A percentile compares a stretch with the other conserved stretches of the same genome.
Evolutionary conservation across 352 stramenopile genomes (phyloP).

Genomic region (Pythium rishiriense): DNA sequence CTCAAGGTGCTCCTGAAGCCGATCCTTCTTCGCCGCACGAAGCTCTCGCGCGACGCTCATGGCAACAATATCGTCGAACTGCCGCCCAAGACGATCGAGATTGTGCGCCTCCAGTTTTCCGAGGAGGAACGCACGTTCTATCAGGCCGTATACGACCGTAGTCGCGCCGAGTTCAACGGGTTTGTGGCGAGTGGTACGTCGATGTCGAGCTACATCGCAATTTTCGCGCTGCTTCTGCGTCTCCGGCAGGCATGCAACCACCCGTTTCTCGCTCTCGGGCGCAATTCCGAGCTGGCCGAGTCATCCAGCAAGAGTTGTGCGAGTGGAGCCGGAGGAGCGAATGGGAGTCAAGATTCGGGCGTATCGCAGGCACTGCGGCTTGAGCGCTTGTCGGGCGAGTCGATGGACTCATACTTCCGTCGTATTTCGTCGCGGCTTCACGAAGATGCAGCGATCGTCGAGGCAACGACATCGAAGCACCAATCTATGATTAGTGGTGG

Average conservation of each 20-base stretch:
- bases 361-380: slow-evolving; percentile 36
- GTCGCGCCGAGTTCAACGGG: slow-evolving; percentile 87
- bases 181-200: slow-evolving; percentile 77
- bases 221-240: slow-evolving; percentile 86
- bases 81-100: slow-evolving; percentile 66
- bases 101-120: slow-evolving; percentile 74
- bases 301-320: slow-evolving; percentile 4
- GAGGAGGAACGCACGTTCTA: slow-evolving; percentile 84
- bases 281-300: slow-evolving; percentile 52
- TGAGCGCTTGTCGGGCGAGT: slow-evolving; percentile 49
- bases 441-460: slow-evolving; percentile 38
- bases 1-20: slow-evolving; percentile 72
- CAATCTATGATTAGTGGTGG: no score
- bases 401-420: slow-evolving; percentile 57
- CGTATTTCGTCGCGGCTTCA: slow-evolving; percentile 57
- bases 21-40: slow-evolving; percentile 87
- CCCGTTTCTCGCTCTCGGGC: slow-evolving; percentile 80
- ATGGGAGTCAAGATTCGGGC: background rate
- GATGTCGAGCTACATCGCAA: slow-evolving; percentile 84
- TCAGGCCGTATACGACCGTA: slow-evolving; percentile 80
- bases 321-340: no score
- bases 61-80: slow-evolving; percentile 73
- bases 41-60: slow-evolving; percentile 62
- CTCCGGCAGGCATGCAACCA: slow-evolving; percentile 91
- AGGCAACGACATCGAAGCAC: slow-evolving; percentile 15